These are phyloP conservation scores for Linaria vulgaris DNA, from an alignment of 257 asterid species.

Conservation along the genomic window DNA sequence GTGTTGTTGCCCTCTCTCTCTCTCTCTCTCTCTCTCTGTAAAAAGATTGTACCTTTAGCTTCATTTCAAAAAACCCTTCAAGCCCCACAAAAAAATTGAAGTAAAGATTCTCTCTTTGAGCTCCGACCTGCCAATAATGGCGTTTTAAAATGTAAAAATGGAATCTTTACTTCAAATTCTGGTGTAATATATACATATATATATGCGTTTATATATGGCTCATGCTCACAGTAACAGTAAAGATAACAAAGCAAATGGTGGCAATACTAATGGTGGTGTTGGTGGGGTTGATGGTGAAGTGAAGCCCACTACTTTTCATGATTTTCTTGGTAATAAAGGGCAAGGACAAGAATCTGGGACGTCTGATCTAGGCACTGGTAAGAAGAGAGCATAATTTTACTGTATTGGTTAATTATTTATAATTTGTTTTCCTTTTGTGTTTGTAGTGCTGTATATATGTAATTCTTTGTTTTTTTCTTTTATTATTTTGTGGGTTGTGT, in stretches of 20 bases:
- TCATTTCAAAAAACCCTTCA: constrained; percentile 20
- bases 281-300: constrained; percentile 47
- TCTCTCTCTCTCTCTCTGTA: constrained; percentile 27
- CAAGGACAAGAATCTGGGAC: constrained; percentile 54
- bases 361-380: constrained; percentile 88
- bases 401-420: constrained; percentile 5
- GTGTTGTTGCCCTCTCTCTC: too few relatives aligned
- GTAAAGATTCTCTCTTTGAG: constrained; percentile 33
- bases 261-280: constrained; percentile 25
- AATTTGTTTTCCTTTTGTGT: background rate
- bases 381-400: constrained; percentile 16
- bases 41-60: constrained; percentile 12
- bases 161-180: constrained; percentile 24
- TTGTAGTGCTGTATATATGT: constrained; percentile 2
- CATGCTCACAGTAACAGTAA: constrained; percentile 49
- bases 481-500: constrained; percentile 1
- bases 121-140: constrained; percentile 29
- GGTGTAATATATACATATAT: constrained; percentile 18
- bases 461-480: background rate
- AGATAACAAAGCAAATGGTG: constrained; percentile 27
- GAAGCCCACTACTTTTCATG: constrained; percentile 75
- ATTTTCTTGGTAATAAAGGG: constrained; percentile 68
- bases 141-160: constrained; percentile 27
- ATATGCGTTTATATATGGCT: constrained; percentile 52
- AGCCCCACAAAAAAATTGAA: constrained; percentile 2